Percentiles rank a stretch among this genome's conserved stretches.
Conservation (phyloP, 228 moss, liverwort and hornwort genomes). For the Sphagnum magellanicum region DNA sequence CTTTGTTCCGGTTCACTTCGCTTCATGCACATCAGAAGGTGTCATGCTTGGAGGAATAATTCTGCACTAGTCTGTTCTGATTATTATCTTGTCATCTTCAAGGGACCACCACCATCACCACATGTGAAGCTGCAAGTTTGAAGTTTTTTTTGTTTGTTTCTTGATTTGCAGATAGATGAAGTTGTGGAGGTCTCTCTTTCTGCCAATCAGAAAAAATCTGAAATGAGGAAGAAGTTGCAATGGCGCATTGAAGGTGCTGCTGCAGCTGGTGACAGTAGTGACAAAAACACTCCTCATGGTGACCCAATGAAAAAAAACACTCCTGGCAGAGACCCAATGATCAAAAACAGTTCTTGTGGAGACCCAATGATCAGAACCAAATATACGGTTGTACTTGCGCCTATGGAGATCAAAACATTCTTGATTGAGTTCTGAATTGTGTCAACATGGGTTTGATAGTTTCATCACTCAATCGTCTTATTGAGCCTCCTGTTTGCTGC, state of each 20-base stretch:
- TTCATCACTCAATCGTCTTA: no score
- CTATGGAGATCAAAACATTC: conserved; percentile 94
- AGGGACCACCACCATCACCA: neutral
- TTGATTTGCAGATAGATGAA: conserved; percentile 45
- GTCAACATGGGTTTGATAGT: no score
- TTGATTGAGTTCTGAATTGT: conserved; percentile 13
- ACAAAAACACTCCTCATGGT: conserved; percentile 39
- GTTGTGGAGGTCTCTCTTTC: conserved; percentile 69
- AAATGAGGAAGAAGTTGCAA: conserved; percentile 36
- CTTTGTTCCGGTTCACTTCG: neutral
- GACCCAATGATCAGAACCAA: conserved; percentile 24
- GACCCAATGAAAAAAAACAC: conserved; percentile 32
- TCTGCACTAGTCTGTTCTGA: neutral
- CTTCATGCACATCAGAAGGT: neutral
- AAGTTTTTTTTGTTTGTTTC: neutral
- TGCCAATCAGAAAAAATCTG: conserved; percentile 71
- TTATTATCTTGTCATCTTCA: conserved; percentile 2
- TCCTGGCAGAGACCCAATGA: conserved; percentile 46
- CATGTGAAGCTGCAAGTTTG: neutral
- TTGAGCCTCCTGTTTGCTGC: no score
- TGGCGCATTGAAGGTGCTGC: conserved; percentile 59
- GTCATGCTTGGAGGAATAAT: neutral
- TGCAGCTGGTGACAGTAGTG: neutral
- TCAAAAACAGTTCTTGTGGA: conserved; percentile 39
- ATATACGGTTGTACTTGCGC: conserved; percentile 69